Evolutionary conservation across 352 stramenopile species (phyloP), one percentile per base, ranked within the genome.

Genomic region (Pythium angustatum): DNA sequence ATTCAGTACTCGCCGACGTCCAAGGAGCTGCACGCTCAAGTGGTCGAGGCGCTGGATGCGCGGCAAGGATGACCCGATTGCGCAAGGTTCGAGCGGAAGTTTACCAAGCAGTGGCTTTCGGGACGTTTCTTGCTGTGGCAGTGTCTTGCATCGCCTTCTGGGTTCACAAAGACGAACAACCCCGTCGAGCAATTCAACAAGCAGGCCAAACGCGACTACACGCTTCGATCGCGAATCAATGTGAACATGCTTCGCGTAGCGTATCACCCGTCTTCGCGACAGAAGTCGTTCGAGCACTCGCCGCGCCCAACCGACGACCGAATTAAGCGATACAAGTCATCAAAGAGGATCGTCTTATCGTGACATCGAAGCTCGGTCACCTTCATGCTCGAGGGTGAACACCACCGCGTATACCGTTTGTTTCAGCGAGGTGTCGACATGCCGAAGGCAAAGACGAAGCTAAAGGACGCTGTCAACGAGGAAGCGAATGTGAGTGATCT

Each of bases 351-450:
- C 41, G 12, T 21, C 41, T 49, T 14, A 14, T 49, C n/a, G 41
- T 49, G 3, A 49, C 27, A 49, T 21, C 19, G 22, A 3, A 28
- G 41, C 22, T 4, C 41, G 4, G 41, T 28, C 12, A 21, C 41
- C 11, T 49, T 49, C 41, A 49, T 49, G 41, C 41, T 49, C n/a
- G 41, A 49, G 5, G 22, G n/a, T 28, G 41, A 49, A 17, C 24
- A 49, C 22, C 41, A 21, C 43, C 71, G 54, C 58, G 69, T 71
- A 14, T 40, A 33, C 38, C 21, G 48, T 2, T 28, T 38, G 15
- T 21, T 15, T 19, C 50, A 17, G 56, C 68, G 31, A 5, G 36
- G 36, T 6, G 11, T 43, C 36, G 36, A 43, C 36, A 10, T 21
- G 36, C 36, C 36, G 6, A 8, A 43, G 36, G 11, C 36, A 10